Evolutionary conservation across 345 rosid genomes (phyloP).

Genomic region (Acer saccharum): DNA sequence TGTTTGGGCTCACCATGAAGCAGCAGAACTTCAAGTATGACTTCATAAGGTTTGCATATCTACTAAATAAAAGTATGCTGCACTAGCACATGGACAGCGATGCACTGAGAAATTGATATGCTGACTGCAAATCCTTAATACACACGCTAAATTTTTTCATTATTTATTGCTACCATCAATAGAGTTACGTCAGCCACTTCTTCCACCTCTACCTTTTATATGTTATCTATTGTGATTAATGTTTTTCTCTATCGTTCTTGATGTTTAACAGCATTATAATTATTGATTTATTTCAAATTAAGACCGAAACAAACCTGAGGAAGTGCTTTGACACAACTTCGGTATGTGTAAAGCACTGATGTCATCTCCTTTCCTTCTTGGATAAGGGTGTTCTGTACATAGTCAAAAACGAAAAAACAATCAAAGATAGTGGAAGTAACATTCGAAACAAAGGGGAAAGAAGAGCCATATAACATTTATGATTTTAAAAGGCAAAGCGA

Average conservation of each 20-base stretch:
- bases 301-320: slow-evolving; percentile 70
- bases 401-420: slow-evolving; percentile 19
- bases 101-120: neutral
- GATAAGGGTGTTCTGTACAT: slow-evolving; percentile 76
- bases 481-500: slow-evolving; percentile 7
- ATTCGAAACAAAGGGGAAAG: neutral
- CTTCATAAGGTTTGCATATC: neutral
- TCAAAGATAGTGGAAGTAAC: neutral
- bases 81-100: neutral
- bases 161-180: neutral
- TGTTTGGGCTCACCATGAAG: neutral
- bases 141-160: neutral
- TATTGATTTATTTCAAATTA: neutral
- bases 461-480: slow-evolving; percentile 2
- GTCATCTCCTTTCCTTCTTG: slow-evolving; percentile 99
- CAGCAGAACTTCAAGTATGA: slow-evolving; percentile 3
- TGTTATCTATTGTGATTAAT: neutral
- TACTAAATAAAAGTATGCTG: neutral
- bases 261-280: neutral
- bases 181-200: neutral
- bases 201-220: neutral
- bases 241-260: neutral
- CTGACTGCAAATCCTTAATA: neutral
- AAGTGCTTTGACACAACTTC: slow-evolving; percentile 98
- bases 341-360: slow-evolving; percentile 92